A percentile compares a stretch with the other conserved stretches of the same genome.
These are phyloP conservation scores for Selaginella moellendorffii DNA, from an alignment of 75 land plant genomes.

Conservation along the genomic window DNA sequence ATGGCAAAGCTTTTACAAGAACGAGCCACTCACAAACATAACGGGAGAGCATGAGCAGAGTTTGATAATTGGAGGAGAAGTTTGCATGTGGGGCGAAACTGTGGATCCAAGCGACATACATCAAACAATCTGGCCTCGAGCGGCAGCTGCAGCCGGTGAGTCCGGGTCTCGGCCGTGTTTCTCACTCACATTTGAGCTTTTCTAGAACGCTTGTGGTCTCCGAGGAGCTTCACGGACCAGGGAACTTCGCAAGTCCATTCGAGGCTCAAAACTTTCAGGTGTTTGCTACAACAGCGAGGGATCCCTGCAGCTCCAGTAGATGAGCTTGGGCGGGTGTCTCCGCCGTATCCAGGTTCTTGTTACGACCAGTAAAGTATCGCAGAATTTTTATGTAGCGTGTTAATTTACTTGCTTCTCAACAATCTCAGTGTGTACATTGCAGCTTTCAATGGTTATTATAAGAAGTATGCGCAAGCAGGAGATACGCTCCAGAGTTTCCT, in stretches of 20 bases:
- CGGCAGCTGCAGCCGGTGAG: constrained; percentile 96
- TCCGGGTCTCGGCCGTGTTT: not conserved
- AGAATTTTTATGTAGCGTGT: no score
- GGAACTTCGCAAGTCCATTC: not conserved
- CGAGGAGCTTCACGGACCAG: not conserved
- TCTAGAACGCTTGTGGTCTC: constrained; percentile 1
- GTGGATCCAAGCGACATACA: constrained; percentile 7
- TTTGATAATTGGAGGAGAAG: not conserved
- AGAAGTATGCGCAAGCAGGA: no score
- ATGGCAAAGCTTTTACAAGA: not conserved
- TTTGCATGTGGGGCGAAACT: constrained; percentile 8
- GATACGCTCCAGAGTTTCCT: constrained; percentile 8
- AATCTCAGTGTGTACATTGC: no score
- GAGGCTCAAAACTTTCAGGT: not conserved
- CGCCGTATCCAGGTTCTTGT: not conserved
- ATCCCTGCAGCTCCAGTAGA: not conserved
- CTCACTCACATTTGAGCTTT: not conserved
- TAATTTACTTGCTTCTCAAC: no score
- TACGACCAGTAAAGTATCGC: not conserved
- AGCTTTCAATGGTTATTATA: no score
- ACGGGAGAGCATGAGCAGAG: not conserved
- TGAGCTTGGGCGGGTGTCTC: not conserved
- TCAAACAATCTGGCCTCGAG: constrained; percentile 95
- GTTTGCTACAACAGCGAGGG: not conserved
- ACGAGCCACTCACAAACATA: constrained; percentile 8